Conservation (phyloP, 139 green algal genomes). For the Ettlia oleoabundans region DNA sequence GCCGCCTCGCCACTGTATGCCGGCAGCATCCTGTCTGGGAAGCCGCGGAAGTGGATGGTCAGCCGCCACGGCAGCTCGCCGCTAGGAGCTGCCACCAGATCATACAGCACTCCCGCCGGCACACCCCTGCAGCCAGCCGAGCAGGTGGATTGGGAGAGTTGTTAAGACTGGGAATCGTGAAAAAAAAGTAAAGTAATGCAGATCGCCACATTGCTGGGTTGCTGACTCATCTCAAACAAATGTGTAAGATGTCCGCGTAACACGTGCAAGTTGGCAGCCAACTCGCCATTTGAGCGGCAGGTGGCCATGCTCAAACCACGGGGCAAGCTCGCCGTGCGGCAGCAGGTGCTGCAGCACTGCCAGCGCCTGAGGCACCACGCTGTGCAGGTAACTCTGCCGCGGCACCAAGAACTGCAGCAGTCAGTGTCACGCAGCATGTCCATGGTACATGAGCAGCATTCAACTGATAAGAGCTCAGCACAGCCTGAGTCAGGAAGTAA, state of each 20-base stretch:
- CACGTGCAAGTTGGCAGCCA: too few relatives aligned
- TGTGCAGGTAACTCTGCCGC: conserved; percentile 54
- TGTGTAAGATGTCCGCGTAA: too few relatives aligned
- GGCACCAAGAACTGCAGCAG: conserved; percentile 48
- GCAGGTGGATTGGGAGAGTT: not conserved
- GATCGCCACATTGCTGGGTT: too few relatives aligned
- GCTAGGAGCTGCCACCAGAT: conserved; percentile 44
- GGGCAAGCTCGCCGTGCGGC: conserved; percentile 37
- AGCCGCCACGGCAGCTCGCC: conserved; percentile 39
- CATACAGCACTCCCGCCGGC: conserved; percentile 59
- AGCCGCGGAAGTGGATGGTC: conserved; percentile 34
- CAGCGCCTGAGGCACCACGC: conserved; percentile 40
- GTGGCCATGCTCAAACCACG: conserved; percentile 62
- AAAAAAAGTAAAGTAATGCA: too few relatives aligned
- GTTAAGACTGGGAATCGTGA: too few relatives aligned
- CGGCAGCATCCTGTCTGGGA: conserved; percentile 23
- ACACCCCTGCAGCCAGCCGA: conserved; percentile 45
- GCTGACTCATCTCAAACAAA: too few relatives aligned
- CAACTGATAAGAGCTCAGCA: not conserved
- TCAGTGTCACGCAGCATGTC: too few relatives aligned
- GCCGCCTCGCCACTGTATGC: conserved; percentile 43
- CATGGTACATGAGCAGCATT: not conserved
- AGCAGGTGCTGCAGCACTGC: conserved; percentile 62
- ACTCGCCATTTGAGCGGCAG: conserved; percentile 65
- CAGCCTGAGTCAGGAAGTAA: too few relatives aligned